Conservation (phyloP, 192 early-diverging fungal species). For the Spizellomyces punctatus region DNA sequence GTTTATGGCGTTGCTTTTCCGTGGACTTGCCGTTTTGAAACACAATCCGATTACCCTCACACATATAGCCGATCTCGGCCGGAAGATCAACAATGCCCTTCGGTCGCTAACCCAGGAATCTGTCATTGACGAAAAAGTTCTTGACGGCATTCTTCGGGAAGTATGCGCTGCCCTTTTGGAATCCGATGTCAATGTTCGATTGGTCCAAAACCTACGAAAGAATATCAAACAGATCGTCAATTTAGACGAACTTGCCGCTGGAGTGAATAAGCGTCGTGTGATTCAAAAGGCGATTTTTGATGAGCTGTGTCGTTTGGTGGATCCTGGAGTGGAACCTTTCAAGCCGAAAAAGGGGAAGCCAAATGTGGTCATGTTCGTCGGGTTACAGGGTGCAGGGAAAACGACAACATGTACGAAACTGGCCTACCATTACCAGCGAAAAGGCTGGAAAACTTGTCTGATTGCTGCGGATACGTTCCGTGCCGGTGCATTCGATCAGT, state of each 20-base stretch:
- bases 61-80: conserved; percentile 76
- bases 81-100: conserved; percentile 83
- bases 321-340: conserved; percentile 82
- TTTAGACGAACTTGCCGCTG: conserved; percentile 79
- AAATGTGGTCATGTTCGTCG: conserved; percentile 97
- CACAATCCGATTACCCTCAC: too few species aligned
- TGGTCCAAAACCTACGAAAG: conserved; percentile 79
- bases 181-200: conserved; percentile 87
- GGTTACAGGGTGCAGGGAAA: conserved; percentile 93
- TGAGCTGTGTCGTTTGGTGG: conserved; percentile 81
- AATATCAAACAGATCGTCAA: conserved; percentile 85
- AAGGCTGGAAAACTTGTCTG: conserved; percentile 90
- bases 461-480: conserved; percentile 97
- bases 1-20: background rate
- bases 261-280: conserved; percentile 82
- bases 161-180: conserved; percentile 86
- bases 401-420: conserved; percentile 97
- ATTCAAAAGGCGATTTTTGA: conserved; percentile 91
- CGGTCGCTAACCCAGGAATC: conserved; percentile 70
- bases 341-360: conserved; percentile 79
- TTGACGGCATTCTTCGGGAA: conserved; percentile 65
- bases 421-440: conserved; percentile 87
- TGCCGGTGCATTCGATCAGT: conserved; percentile 97
- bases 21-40: background rate
- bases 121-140: conserved; percentile 87